Base-by-base conservation (phyloP, 352 stramenopile species). In the Globisporangium heterothallicum region DNA sequence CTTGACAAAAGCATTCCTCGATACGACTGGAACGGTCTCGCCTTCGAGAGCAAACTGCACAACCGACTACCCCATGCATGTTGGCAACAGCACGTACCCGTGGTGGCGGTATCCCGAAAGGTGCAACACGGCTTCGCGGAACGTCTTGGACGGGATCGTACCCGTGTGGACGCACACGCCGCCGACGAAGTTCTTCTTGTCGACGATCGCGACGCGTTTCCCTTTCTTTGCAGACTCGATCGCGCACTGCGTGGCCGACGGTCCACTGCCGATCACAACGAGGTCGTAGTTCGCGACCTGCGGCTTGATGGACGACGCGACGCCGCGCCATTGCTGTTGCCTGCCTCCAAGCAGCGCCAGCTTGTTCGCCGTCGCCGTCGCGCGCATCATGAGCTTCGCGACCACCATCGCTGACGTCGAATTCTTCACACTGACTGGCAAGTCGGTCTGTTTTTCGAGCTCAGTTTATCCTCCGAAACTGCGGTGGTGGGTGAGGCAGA, bases 61-160 rank as follows among this genome's bases (percentile, higher is more conserved):
- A n/a, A n/a, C n/a, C n/a, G n/a, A n/a, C n/a, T n/a, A n/a, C n/a
- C n/a, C n/a, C n/a, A n/a, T n/a, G n/a, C n/a, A n/a, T n/a, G n/a
- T 38, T 38, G 32, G 7, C 42, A 52, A 22, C 25, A 21, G n/a
- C 25, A 8, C 41, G 19, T 42, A 83, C 58, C 86, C 82, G 49
- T 93, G 84, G 65, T 96, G 87, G 30, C 86, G 74, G 62, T 90
- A 95, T n/a, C 84, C 87, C 7, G 86, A 93, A 24, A 96, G 70
- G 50, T 96, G 86, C 26, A 96, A 62, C 53, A 96, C 82, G 19
- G 87, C 86, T 63, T 96, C 87, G 19, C 87, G 84, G 64, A 96
- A 96, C 6, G 87, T 96, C 64, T 93, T 93, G 66, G 79, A 91
- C 47, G 83, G 82, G 64, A 93, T 92, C 1, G 83, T 93, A 48